Base-by-base conservation (phyloP, 257 asterid genomes). In the Henckelia pumila region DNA sequence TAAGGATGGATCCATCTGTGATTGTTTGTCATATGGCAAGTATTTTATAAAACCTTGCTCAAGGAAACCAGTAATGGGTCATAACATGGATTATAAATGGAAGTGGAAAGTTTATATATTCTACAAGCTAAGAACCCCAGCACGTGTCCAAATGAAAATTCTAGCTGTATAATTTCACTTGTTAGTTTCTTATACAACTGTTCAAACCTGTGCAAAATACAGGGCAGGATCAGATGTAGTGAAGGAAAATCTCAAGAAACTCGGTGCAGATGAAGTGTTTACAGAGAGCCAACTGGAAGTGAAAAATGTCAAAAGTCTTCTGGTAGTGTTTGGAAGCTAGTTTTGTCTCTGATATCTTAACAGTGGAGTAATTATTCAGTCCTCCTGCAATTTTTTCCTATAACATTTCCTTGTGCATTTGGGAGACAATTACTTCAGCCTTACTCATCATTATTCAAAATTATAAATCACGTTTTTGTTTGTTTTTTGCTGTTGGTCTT, bases 181-280 rank as follows among this genome's bases (percentile, higher is more conserved):
- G 11, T 35, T 8, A 9, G 11, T 35, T n/a, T n/a, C n/a, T n/a
- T 13, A 35, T 35, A 35, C 44, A 35, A 35, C 44, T 9, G 44
- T 11, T 40, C 50, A 40, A 40, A 40, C n/a, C 6, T 10, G n/a
- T 40, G 50, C 50, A 40, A 40, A 40, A 10, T 40, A 40, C 96
- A 92, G 97, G 85, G 81, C 86, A 11, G 97, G 96, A 75, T 88
- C 96, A 56, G 92, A 88, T 77, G 92, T 85, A 71, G 99, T 67
- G 64, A 87, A 83, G 84, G 84, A 80, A 73, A 88, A 78, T 80
- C 97, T 94, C 75, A 83, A 64, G 79, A 81, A 79, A 70, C 91
- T 94, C 10, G 99, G 99, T 67, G 96, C 97, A 10, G 81, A 73
- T 80, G 91, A 83, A 84, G 96, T 94, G 70, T 94, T 81, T 62